Evolutionary conservation across 2,329 filamentous ascomycete species (phyloP).

Genomic region (Albophoma yamanashiensis): DNA sequence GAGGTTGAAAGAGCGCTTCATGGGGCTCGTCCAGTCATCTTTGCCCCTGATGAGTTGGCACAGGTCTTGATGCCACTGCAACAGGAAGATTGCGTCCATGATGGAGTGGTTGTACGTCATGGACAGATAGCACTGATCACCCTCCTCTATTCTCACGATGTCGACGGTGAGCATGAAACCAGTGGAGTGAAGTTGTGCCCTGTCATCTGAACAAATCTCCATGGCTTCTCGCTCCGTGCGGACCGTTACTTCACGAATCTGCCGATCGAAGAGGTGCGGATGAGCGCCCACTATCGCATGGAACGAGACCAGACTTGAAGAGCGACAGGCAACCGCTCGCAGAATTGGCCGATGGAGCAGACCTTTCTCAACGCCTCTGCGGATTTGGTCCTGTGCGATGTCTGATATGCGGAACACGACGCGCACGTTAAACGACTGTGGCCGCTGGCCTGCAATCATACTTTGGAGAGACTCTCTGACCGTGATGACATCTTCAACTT

Average conservation of each 20-base stretch:
- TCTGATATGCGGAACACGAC: conserved; percentile 17
- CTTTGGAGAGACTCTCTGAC: conserved; percentile 18
- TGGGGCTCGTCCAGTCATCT: conserved; percentile 5
- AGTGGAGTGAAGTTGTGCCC: conserved; percentile 6
- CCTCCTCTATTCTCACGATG: conserved; percentile 11
- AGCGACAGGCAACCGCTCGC: conserved; percentile 15
- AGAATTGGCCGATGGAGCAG: conserved; percentile 17
- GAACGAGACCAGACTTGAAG: conserved; percentile 8
- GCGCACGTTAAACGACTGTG: conserved; percentile 23
- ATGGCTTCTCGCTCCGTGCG: conserved; percentile 11
- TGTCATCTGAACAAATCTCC: conserved; percentile 10
- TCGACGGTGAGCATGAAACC: conserved; percentile 20
- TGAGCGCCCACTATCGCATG: conserved; percentile 16
- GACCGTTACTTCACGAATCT: conserved; percentile 14
- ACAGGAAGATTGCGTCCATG: conserved; percentile 22
- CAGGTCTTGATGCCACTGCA: conserved; percentile 21
- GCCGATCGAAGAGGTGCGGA: conserved; percentile 11
- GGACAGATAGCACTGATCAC: conserved; percentile 10
- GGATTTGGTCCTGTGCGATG: conserved; percentile 11
- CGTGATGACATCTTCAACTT: conserved; percentile 17
- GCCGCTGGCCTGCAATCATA: conserved; percentile 18
- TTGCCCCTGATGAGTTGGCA: conserved; percentile 16
- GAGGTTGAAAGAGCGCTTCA: conserved; percentile 16
- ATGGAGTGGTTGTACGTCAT: conserved; percentile 24
- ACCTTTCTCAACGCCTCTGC: conserved; percentile 14